Percentiles rank a stretch among this genome's conserved stretches.
These are phyloP conservation scores for Chloropicon primus DNA, from an alignment of 139 green algal genomes.

Conservation along the genomic window DNA sequence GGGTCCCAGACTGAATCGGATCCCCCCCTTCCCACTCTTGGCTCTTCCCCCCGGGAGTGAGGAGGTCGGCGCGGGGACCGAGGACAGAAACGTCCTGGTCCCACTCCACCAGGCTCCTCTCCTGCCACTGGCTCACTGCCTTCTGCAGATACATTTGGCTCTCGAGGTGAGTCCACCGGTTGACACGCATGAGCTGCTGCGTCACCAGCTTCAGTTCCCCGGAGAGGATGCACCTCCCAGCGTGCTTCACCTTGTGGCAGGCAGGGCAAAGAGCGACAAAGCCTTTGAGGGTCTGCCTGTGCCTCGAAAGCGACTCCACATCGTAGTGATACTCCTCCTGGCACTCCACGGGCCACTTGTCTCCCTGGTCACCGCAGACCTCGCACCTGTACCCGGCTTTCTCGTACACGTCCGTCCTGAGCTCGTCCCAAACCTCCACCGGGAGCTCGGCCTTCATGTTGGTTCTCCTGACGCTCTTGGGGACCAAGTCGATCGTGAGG, in stretches of 20 bases:
- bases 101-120: neutral
- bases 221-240: neutral
- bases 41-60: neutral
- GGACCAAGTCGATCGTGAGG: neutral
- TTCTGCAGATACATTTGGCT: neutral
- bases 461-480: neutral
- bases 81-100: neutral
- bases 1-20: no score
- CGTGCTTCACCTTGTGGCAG: neutral
- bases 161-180: neutral
- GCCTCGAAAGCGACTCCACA: neutral
- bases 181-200: neutral
- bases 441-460: neutral
- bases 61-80: no score
- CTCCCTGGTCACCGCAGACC: neutral
- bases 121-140: neutral
- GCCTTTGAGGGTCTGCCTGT: neutral
- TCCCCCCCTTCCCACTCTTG: neutral
- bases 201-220: neutral
- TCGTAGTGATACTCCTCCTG: neutral
- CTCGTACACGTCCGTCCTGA: neutral
- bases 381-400: neutral
- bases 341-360: neutral
- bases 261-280: neutral
- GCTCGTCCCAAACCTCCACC: neutral